Evolutionary conservation across 345 rosid species (phyloP).

Genomic region (Chamaenerion angustifolium): DNA sequence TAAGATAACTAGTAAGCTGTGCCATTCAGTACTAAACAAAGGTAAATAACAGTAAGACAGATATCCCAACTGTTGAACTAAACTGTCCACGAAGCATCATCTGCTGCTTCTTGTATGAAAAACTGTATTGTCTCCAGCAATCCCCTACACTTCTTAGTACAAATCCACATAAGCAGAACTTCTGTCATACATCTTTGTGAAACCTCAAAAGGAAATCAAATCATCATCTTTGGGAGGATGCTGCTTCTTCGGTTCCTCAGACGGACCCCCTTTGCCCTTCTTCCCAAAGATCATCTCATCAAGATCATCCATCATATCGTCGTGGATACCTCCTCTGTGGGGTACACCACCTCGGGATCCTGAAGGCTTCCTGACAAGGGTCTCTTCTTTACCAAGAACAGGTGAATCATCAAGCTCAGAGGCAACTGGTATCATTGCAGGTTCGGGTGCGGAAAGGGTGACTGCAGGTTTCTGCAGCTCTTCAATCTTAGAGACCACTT

Average conservation of each 20-base stretch:
- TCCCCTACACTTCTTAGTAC: no score
- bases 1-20: no score
- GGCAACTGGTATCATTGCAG: conserved; percentile 78
- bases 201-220: conserved; percentile 51
- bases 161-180: no score
- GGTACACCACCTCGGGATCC: conserved; percentile 40
- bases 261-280: conserved; percentile 43
- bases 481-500: conserved; percentile 56
- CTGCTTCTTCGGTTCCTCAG: conserved; percentile 33
- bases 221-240: conserved; percentile 57
- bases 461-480: conserved; percentile 46
- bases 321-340: conserved; percentile 39
- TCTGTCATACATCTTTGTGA: no score
- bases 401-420: conserved; percentile 78
- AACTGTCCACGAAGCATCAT: no score
- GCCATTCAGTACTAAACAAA: no score
- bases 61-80: no score
- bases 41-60: no score
- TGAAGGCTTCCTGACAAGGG: conserved; percentile 64
- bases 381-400: conserved; percentile 35
- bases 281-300: conserved; percentile 94
- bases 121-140: no score
- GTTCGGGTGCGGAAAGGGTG: conserved; percentile 38
- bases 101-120: no score
- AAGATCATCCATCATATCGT: conserved; percentile 92